Conservation (phyloP, 1,284 basidiomycete genomes). For the Puccinia coronata region DNA sequence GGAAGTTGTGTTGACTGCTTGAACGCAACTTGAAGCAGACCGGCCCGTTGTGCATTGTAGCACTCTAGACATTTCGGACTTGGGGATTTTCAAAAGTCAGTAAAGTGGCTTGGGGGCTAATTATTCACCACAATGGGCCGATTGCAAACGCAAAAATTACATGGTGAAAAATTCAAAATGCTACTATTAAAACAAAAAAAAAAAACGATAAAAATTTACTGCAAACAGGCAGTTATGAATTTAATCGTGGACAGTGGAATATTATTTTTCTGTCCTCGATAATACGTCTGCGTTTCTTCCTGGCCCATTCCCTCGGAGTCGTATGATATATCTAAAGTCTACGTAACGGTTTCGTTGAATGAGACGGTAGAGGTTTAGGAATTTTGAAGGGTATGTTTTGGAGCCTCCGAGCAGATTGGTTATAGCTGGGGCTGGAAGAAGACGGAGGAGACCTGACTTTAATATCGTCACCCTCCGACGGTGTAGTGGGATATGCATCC, state of each 20-base stretch:
- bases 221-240: neutral
- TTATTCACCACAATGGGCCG: too few relatives aligned
- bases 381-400: constrained; percentile 35
- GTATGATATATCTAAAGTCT: neutral
- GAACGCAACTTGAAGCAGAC: too few relatives aligned
- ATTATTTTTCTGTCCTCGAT: neutral
- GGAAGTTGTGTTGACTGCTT: too few relatives aligned
- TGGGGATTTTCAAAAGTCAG: too few relatives aligned
- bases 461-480: neutral
- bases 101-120: too few relatives aligned
- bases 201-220: constrained; percentile 11
- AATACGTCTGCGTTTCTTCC: neutral
- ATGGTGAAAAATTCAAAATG: constrained; percentile 1
- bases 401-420: constrained; percentile 13
- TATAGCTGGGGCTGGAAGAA: neutral
- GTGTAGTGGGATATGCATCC: constrained; percentile 20
- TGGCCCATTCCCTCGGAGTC: neutral
- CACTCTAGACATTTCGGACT: too few relatives aligned
- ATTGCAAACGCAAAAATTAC: too few relatives aligned
- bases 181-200: neutral
- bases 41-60: too few relatives aligned
- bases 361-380: constrained; percentile 6
- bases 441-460: constrained; percentile 12
- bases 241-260: neutral
- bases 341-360: neutral